Evolutionary conservation across 2,329 filamentous ascomycete species (phyloP).

Genomic region (Sarocladium strictum): DNA sequence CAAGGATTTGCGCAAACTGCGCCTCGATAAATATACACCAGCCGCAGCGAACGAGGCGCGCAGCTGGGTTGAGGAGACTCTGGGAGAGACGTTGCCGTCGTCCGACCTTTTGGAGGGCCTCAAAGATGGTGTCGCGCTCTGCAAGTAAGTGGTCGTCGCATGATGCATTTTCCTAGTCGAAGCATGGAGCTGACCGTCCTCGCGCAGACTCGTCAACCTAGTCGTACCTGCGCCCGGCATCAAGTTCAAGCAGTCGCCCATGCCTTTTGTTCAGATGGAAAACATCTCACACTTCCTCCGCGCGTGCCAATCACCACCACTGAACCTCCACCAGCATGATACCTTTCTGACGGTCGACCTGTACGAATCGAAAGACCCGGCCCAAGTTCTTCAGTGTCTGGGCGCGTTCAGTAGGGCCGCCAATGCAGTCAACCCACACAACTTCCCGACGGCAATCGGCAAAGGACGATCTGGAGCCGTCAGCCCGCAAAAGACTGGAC

Average conservation of each 20-base stretch:
- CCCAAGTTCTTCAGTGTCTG: constrained; percentile 90
- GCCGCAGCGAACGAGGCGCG: constrained; percentile 80
- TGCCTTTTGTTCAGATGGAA: constrained; percentile 99
- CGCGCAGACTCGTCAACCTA: constrained; percentile 71
- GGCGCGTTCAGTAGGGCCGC: constrained; percentile 87
- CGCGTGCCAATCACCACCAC: constrained; percentile 76
- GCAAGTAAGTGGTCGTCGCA: constrained; percentile 80
- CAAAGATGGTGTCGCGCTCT: constrained; percentile 87
- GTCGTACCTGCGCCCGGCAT: constrained; percentile 70
- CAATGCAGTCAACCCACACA: constrained; percentile 63
- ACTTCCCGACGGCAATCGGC: constrained; percentile 72
- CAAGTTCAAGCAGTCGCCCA: constrained; percentile 84
- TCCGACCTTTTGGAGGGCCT: constrained; percentile 78
- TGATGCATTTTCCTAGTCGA: too few relatives aligned
- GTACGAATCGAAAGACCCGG: constrained; percentile 91
- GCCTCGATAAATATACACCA: constrained; percentile 88
- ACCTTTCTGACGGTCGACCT: constrained; percentile 96
- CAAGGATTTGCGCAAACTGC: constrained; percentile 90
- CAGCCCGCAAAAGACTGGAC: constrained; percentile 62
- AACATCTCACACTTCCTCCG: constrained; percentile 95
- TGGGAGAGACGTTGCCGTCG: constrained; percentile 66
- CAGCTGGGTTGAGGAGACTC: constrained; percentile 75
- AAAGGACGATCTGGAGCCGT: constrained; percentile 46
- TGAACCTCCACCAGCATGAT: constrained; percentile 88
- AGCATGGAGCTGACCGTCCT: not conserved